Conservation (phyloP, 2,329 filamentous ascomycete species). For the Aspergillus sp. region DNA sequence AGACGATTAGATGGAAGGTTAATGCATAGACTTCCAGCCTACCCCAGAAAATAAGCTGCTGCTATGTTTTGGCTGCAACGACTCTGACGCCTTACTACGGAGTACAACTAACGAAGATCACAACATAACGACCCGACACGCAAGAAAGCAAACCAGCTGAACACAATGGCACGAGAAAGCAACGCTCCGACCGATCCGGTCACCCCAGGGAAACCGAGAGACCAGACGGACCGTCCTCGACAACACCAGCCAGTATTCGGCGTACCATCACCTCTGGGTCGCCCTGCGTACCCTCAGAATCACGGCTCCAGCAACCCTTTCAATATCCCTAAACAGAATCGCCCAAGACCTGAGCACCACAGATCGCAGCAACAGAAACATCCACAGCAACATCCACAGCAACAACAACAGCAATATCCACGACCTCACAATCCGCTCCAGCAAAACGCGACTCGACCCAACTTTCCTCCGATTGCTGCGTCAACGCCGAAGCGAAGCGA, state of each 20-base stretch:
- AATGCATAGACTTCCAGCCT: background rate
- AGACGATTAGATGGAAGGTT: background rate
- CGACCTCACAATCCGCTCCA: slow-evolving; percentile 21
- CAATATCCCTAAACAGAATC: slow-evolving; percentile 53
- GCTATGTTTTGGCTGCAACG: background rate
- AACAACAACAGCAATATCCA: slow-evolving; percentile 9
- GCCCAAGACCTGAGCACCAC: slow-evolving; percentile 52
- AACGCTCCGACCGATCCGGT: slow-evolving; percentile 2
- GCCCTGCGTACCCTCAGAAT: slow-evolving; percentile 41
- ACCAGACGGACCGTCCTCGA: slow-evolving; percentile 26
- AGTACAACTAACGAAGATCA: background rate
- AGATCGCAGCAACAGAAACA: slow-evolving; percentile 28
- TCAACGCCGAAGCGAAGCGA: slow-evolving; percentile 29
- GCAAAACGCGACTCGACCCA: slow-evolving; percentile 18
- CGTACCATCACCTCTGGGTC: slow-evolving; percentile 54
- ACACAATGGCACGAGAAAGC: slow-evolving; percentile 11
- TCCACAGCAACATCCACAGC: slow-evolving; percentile 7
- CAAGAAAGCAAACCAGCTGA: background rate
- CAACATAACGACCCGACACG: background rate
- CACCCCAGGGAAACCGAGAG: slow-evolving; percentile 5
- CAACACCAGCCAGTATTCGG: slow-evolving; percentile 56
- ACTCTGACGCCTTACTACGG: background rate
- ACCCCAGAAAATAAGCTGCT: background rate
- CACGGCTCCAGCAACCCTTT: slow-evolving; percentile 46
- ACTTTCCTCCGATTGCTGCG: slow-evolving; percentile 16